A percentile compares a stretch with the other conserved stretches of the same genome.
Conservation (phyloP, 2,329 filamentous ascomycete genomes). For the Cladosporium sp. region DNA sequence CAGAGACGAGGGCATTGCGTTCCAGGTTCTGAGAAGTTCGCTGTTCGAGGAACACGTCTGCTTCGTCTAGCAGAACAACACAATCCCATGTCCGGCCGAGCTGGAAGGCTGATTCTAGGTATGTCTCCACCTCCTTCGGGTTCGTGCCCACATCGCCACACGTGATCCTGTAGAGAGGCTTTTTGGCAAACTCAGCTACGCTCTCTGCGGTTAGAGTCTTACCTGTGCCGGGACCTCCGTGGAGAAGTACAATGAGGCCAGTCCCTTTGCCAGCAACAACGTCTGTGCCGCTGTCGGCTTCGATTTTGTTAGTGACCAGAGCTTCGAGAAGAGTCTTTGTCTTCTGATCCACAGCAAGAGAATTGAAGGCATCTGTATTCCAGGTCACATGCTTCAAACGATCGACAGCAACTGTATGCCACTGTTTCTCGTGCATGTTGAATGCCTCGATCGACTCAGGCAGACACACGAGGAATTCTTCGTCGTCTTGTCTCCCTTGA, state of each 20-base stretch:
- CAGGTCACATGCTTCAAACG: too few species aligned
- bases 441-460: too few species aligned
- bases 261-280: slow-evolving; percentile 28
- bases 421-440: too few species aligned
- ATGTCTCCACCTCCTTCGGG: not conserved
- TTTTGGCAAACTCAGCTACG: slow-evolving; percentile 27
- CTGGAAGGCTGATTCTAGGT: slow-evolving; percentile 27
- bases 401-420: too few species aligned
- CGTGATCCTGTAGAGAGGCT: slow-evolving; percentile 35
- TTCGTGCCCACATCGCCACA: slow-evolving; percentile 7
- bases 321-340: not conserved
- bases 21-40: slow-evolving; percentile 33
- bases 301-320: not conserved
- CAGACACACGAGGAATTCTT: too few species aligned
- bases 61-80: slow-evolving; percentile 52
- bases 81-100: slow-evolving; percentile 50
- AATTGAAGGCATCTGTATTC: not conserved
- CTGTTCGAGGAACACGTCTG: slow-evolving; percentile 55
- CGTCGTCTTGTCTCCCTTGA: too few species aligned
- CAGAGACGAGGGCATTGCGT: slow-evolving; percentile 35
- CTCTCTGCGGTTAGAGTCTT: slow-evolving; percentile 37
- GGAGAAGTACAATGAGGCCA: slow-evolving; percentile 31
- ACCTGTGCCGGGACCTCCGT: slow-evolving; percentile 30
- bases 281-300: not conserved
- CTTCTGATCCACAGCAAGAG: not conserved